Percentiles rank a stretch among this genome's conserved stretches.
These are phyloP conservation scores for Diaporthe vaccinii DNA, from an alignment of 2,329 filamentous ascomycete species.

Conservation along the genomic window DNA sequence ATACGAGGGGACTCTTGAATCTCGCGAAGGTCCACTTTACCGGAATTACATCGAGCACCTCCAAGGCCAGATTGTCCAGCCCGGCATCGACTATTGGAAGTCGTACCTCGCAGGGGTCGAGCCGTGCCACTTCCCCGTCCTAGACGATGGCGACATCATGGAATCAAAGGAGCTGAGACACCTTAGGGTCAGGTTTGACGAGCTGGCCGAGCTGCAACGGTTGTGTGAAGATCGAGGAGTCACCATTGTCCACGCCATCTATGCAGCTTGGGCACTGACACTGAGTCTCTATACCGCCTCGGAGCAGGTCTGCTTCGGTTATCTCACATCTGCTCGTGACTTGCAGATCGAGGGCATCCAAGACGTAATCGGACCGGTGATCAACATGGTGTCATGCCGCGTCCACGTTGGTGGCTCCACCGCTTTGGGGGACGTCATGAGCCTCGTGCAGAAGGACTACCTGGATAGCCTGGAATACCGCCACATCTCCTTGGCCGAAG, in stretches of 20 bases:
- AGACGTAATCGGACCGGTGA: slow-evolving; percentile 45
- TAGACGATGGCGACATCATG: slow-evolving; percentile 41
- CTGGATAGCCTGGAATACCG: slow-evolving; percentile 25
- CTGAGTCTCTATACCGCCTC: slow-evolving; percentile 35
- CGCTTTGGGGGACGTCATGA: slow-evolving; percentile 1
- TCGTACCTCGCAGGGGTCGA: slow-evolving; percentile 45
- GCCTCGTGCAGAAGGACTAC: slow-evolving; percentile 15
- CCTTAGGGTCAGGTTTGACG: slow-evolving; percentile 5
- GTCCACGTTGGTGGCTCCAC: background rate
- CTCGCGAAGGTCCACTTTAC: slow-evolving; percentile 39
- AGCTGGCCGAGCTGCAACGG: background rate
- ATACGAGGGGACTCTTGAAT: slow-evolving; percentile 41
- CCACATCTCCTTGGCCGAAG: slow-evolving; percentile 8
- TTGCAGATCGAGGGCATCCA: slow-evolving; percentile 43
- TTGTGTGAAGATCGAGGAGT: slow-evolving; percentile 38
- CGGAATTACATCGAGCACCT: slow-evolving; percentile 43
- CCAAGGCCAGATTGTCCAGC: slow-evolving; percentile 40
- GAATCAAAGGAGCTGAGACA: background rate
- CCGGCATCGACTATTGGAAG: slow-evolving; percentile 48
- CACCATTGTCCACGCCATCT: slow-evolving; percentile 43
- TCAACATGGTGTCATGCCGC: slow-evolving; percentile 15
- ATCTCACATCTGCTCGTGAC: slow-evolving; percentile 46
- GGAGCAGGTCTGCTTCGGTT: slow-evolving; percentile 41
- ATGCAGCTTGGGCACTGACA: slow-evolving; percentile 40
- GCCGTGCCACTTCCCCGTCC: slow-evolving; percentile 48